phyloP scores from a whole-genome alignment of 2,329 filamentous ascomycete genomes.

The Aspergillus hortae region DNA sequence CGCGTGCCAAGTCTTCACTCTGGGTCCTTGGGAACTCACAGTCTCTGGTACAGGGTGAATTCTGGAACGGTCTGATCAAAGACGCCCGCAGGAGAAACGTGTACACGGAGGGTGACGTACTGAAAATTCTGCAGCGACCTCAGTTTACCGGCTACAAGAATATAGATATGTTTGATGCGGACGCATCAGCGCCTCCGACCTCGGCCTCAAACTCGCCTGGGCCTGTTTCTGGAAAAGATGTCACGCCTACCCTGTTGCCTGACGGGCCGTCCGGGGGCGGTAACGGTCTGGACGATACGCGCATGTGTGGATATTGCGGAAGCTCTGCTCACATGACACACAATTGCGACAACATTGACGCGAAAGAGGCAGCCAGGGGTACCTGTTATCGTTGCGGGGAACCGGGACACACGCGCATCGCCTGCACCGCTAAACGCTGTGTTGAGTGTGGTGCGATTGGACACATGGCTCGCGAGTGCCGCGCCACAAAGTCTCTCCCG shows the following conservation, averaged over 20 bases:
- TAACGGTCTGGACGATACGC: constrained; percentile 41
- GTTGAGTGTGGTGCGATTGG: constrained; percentile 43
- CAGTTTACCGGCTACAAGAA: constrained; percentile 46
- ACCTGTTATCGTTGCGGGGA: constrained; percentile 42
- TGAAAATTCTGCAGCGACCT: constrained; percentile 52
- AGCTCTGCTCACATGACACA: constrained; percentile 43
- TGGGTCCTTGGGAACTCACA: constrained; percentile 94
- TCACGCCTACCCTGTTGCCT: constrained; percentile 18
- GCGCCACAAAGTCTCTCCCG: constrained; percentile 28
- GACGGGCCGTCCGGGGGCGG: constrained; percentile 42
- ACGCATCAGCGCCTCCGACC: constrained; percentile 9
- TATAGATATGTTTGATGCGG: constrained; percentile 42
- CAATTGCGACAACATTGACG: constrained; percentile 45
- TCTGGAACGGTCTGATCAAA: constrained; percentile 82
- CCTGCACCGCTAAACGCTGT: constrained; percentile 43
- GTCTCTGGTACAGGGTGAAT: constrained; percentile 80
- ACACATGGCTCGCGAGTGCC: constrained; percentile 36
- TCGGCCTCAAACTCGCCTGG: constrained; percentile 19
- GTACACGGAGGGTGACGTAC: constrained; percentile 69
- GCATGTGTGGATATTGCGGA: constrained; percentile 44
- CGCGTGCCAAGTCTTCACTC: constrained; percentile 90
- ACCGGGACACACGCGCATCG: constrained; percentile 33
- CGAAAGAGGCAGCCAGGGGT: constrained; percentile 34
- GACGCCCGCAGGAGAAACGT: constrained; percentile 71
- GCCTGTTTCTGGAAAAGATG: constrained; percentile 21